Conservation (phyloP, 1,284 basidiomycete genomes). For the Apiotrichum veenhuisii region DNA sequence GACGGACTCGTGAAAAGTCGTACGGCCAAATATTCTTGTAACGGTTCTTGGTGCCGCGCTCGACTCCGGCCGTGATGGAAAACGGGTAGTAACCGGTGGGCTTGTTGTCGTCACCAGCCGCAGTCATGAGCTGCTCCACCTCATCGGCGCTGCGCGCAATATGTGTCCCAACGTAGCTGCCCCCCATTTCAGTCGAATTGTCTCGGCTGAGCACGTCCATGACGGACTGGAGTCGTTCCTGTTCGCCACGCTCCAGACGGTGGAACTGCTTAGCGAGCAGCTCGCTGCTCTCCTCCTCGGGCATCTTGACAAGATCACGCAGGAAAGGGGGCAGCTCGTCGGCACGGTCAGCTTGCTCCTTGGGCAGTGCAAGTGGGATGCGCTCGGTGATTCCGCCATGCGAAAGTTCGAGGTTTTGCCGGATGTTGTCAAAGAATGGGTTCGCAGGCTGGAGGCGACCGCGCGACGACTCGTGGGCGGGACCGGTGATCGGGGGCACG, state of each 20-base stretch:
- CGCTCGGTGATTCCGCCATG: constrained; percentile 76
- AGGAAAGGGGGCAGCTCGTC: constrained; percentile 78
- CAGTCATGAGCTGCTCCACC: constrained; percentile 22
- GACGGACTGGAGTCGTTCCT: constrained; percentile 78
- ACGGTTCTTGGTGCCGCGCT: constrained; percentile 89
- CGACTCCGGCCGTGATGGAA: constrained; percentile 92
- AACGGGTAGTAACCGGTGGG: constrained; percentile 61
- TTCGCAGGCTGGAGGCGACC: constrained; percentile 57
- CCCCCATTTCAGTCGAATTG: background rate
- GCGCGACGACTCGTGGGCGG: background rate
- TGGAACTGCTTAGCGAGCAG: constrained; percentile 65
- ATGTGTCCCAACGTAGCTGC: background rate
- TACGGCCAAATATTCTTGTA: constrained; percentile 95
- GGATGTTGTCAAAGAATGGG: constrained; percentile 91
- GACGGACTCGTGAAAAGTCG: constrained; percentile 67
- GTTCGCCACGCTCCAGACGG: constrained; percentile 89
- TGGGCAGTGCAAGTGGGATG: constrained; percentile 69
- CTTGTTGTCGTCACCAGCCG: background rate
- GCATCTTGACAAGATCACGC: constrained; percentile 62
- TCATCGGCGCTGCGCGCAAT: constrained; percentile 17
- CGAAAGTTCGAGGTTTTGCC: constrained; percentile 86
- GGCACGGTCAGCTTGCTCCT: constrained; percentile 60
- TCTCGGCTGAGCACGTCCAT: constrained; percentile 59
- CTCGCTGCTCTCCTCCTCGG: constrained; percentile 56
- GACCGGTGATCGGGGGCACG: constrained; percentile 2